Evolutionary conservation across 2,329 filamentous ascomycete species (phyloP), one percentile per base, ranked within the genome.

Genomic region (Coniochaeta prunicola): DNA sequence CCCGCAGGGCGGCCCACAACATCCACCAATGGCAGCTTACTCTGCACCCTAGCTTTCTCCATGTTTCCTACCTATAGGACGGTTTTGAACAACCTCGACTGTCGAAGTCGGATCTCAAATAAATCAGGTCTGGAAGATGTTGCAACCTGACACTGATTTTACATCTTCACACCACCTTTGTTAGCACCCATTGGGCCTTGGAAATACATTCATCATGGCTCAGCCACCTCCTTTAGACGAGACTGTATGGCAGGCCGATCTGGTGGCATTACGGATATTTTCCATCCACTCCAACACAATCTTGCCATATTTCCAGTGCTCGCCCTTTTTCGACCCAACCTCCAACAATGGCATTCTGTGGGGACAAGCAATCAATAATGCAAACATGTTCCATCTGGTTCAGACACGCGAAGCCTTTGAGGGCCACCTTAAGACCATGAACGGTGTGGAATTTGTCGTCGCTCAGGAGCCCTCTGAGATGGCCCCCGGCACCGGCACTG

Each of bases 341-440:
- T 87, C 84, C 63, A 89, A 88, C 70, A 89, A 89, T 70, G 82
- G 81, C 63, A 77, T 87, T 36, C 75, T 89, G 40, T 81, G 80
- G 66, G 80, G 75, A 62, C 86, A 89, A 70, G 83, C 84, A 45
- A 76, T 82, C 70, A 83, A 79, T 72, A 88, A 88, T 69, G 75
- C 76, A 28, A 74, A 77, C 61, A 83, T 88, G 77, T 76, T 76
- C 53, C 77, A 78, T 53, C 75, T 83, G 26, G 78, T 89, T 12
- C 74, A 78, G 59, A 88, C 83, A 0, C 81, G 85, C 53, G 84
- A 86, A 66, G 76, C 79, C 3, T 88, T 89, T 62, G 86, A 89
- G 68, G 79, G 76, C 12, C 82, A 82, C 21, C 73, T 89, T 36
- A 80, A 78, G 63, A 83, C 80, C 59, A 88, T 88, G 85, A 80